Base-by-base conservation (phyloP, 2,329 filamentous ascomycete genomes). In the Aaosphaeria arxii region DNA sequence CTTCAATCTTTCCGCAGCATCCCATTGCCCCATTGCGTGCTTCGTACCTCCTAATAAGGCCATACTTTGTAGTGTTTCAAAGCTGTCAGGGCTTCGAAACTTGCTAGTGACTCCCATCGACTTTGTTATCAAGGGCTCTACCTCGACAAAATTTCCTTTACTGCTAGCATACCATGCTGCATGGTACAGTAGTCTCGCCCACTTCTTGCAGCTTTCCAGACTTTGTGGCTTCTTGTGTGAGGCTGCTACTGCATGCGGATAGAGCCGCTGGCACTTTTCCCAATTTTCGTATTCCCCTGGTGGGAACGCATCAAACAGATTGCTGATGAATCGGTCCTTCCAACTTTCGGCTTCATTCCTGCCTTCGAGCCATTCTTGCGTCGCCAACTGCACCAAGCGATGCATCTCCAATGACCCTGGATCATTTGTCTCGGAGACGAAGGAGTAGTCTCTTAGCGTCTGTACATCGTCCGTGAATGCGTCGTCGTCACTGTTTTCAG, bases 261-360 rank as follows among this genome's bases (percentile, higher is more conserved):
- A 40, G 11, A 40, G 11, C 24, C 9, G 9, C 24, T 40, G 39
- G 24, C 39, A 40, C 17, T 13, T 28, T 9, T 4, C 17, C 39
- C 39, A 40, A 17, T 40, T 40, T 17, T 40, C 46, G 11, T 29
- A 41, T 36, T 9, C 7, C 24, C 39, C 39, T 17, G 24, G 7
- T 6, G 45, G 48, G 35, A 40, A 51, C 28, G 11, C 40, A 2
- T 44, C 32, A 35, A 39, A 36, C 38, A 51, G 48, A 17, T 41
- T 29, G 7, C 6, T 38, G n/a, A 67, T 54, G 47, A 54, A 65
- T 45, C 31, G 43, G 11, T 53, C 45, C 45, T 49, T 62, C 67
- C 64, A 70, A 11, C 29, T 39, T 7, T 59, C 54, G 1, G 64
- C 43, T 17, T 43, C 7, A 7, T 17, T 29, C 6, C 24, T 7